phyloP scores from a whole-genome alignment of 148 eudicot species.

The Cornus florida region DNA sequence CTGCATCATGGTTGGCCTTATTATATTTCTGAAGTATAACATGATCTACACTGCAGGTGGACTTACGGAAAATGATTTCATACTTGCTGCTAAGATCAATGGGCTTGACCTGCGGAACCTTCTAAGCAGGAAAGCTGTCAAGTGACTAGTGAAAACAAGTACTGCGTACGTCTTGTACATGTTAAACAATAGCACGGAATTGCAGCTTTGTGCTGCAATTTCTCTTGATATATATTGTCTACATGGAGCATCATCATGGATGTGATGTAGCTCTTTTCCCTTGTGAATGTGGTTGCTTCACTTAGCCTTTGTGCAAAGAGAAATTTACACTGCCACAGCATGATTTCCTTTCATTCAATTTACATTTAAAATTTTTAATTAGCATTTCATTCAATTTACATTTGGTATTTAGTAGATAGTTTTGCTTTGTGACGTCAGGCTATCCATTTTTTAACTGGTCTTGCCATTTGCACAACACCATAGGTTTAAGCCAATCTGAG shows the following conservation, averaged over 20 bases:
- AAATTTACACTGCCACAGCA: too few species aligned
- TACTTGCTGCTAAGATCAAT: constrained; percentile 86
- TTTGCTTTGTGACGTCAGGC: too few species aligned
- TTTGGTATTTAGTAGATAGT: too few species aligned
- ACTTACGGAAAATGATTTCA: constrained; percentile 94
- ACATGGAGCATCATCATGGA: neutral
- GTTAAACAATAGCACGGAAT: neutral
- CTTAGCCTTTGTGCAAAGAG: neutral
- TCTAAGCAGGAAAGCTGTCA: constrained; percentile 50
- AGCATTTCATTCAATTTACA: too few species aligned
- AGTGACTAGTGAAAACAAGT: neutral
- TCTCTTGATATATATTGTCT: neutral
- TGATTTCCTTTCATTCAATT: too few species aligned
- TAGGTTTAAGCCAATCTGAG: too few species aligned
- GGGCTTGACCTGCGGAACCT: constrained; percentile 63
- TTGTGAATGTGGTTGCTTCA: neutral
- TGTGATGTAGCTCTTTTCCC: neutral
- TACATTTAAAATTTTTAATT: too few species aligned
- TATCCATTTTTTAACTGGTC: too few species aligned
- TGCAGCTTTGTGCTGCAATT: neutral
- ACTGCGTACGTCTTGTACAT: neutral
- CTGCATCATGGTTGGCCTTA: neutral
- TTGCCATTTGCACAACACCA: too few species aligned
- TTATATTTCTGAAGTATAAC: too few species aligned
- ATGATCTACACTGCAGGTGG: constrained; percentile 59